Conservation (phyloP, 495 filamentous ascomycete genomes). For the Penicillium angulare region DNA sequence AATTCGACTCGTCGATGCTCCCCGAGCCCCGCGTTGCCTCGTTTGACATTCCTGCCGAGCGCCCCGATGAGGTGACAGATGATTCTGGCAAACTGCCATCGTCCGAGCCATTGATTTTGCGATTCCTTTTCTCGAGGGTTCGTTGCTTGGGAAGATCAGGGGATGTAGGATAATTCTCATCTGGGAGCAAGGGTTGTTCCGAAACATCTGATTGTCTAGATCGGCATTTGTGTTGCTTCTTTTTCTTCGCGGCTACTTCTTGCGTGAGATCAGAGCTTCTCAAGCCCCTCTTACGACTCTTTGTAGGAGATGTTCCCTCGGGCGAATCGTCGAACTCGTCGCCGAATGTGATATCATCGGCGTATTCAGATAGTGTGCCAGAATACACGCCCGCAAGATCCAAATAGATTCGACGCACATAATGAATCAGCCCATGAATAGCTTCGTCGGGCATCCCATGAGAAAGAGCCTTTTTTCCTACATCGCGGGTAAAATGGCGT, state of each 20-base stretch:
- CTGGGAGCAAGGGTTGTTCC: background rate
- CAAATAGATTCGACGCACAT: constrained; percentile 25
- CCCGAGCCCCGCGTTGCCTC: no score
- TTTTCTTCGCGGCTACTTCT: constrained; percentile 10
- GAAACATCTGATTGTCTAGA: background rate
- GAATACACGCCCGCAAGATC: background rate
- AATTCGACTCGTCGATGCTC: no score
- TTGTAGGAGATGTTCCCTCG: background rate
- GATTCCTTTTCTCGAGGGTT: background rate
- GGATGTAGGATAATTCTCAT: background rate
- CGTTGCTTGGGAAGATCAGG: background rate
- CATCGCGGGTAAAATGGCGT: constrained; percentile 15
- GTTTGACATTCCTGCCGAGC: no score
- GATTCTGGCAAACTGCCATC: no score
- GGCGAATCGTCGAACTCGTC: constrained; percentile 18
- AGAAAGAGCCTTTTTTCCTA: constrained; percentile 10
- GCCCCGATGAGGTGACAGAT: no score
- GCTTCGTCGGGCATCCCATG: constrained; percentile 12
- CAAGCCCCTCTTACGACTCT: constrained; percentile 3
- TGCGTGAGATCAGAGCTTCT: background rate
- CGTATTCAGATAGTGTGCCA: background rate
- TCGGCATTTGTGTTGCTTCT: constrained; percentile 12
- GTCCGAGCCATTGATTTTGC: no score
- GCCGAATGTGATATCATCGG: constrained; percentile 18
- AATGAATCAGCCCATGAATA: constrained; percentile 13